Evolutionary conservation across 257 asterid genomes (phyloP).

Genomic region (Solanum sejunctum): DNA sequence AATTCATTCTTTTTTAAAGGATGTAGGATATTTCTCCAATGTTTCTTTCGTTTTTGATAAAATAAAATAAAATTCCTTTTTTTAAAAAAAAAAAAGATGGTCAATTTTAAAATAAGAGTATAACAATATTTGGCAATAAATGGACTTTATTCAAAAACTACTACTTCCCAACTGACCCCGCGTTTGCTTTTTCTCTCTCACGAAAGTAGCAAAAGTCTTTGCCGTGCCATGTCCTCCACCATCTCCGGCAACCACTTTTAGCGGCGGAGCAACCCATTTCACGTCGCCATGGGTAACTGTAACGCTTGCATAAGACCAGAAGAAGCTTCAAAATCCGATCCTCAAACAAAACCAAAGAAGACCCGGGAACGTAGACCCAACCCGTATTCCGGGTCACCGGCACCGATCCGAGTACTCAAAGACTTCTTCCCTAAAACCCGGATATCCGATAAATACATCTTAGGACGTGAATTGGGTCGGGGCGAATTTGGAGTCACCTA

Average conservation of each 20-base stretch:
- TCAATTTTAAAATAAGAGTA: background rate
- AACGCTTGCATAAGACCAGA: slow-evolving; percentile 62
- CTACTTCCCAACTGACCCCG: slow-evolving; percentile 37
- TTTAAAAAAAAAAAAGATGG: background rate
- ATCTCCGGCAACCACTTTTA: slow-evolving; percentile 8
- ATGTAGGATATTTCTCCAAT: background rate
- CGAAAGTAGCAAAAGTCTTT: background rate
- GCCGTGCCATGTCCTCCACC: slow-evolving; percentile 12
- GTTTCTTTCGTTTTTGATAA: background rate
- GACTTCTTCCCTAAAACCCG: slow-evolving; percentile 39
- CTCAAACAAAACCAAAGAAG: slow-evolving; percentile 26
- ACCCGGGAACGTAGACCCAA: slow-evolving; percentile 38
- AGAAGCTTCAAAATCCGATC: slow-evolving; percentile 12
- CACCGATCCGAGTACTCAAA: slow-evolving; percentile 68
- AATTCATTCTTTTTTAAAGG: background rate
- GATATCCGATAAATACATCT: slow-evolving; percentile 70
- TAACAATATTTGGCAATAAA: background rate
- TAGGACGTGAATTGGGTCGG: slow-evolving; percentile 90
- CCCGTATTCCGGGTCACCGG: slow-evolving; percentile 46
- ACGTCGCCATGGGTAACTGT: slow-evolving; percentile 62
- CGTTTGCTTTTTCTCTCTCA: slow-evolving; percentile 23
- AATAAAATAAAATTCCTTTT: background rate
- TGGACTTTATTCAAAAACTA: slow-evolving; percentile 26
- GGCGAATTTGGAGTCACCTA: slow-evolving; percentile 93
- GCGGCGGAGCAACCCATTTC: slow-evolving; percentile 16